Evolutionary conservation across 2,329 filamentous ascomycete genomes (phyloP).

Genomic region (Dothideomycetidae sp.): DNA sequence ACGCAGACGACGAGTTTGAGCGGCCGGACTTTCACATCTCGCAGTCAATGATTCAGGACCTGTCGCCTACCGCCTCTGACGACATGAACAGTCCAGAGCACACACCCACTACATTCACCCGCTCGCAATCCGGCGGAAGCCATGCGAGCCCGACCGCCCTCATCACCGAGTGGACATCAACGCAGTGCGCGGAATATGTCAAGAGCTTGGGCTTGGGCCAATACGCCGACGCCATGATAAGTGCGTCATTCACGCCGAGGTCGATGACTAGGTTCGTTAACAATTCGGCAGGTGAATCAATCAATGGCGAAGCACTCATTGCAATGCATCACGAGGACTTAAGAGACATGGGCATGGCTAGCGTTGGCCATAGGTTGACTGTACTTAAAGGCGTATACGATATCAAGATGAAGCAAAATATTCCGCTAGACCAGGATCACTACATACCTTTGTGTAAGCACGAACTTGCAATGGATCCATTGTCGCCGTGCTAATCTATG

Average conservation of each 20-base stretch:
- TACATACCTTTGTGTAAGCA: conserved; percentile 80
- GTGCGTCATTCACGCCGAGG: conserved; percentile 36
- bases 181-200: conserved; percentile 85
- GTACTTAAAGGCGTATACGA: conserved; percentile 95
- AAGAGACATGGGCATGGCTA: conserved; percentile 85
- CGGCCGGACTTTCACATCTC: conserved; percentile 54
- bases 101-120: conserved; percentile 65
- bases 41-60: conserved; percentile 41
- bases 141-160: conserved; percentile 58
- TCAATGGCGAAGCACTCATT: conserved; percentile 80
- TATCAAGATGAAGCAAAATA: conserved; percentile 84
- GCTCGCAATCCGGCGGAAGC: conserved; percentile 40
- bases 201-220: conserved; percentile 64
- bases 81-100: conserved; percentile 41
- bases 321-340: conserved; percentile 83
- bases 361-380: conserved; percentile 85
- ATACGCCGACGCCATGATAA: conserved; percentile 70
- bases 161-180: conserved; percentile 67
- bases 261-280: conserved; percentile 4
- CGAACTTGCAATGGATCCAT: no score
- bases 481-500: conserved; percentile 6
- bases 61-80: conserved; percentile 45
- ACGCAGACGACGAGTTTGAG: conserved; percentile 75
- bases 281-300: conserved; percentile 56
- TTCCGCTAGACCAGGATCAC: conserved; percentile 81